Base-by-base conservation (phyloP, 2,329 filamentous ascomycete genomes). In the Colletotrichum gloeosporioides region DNA sequence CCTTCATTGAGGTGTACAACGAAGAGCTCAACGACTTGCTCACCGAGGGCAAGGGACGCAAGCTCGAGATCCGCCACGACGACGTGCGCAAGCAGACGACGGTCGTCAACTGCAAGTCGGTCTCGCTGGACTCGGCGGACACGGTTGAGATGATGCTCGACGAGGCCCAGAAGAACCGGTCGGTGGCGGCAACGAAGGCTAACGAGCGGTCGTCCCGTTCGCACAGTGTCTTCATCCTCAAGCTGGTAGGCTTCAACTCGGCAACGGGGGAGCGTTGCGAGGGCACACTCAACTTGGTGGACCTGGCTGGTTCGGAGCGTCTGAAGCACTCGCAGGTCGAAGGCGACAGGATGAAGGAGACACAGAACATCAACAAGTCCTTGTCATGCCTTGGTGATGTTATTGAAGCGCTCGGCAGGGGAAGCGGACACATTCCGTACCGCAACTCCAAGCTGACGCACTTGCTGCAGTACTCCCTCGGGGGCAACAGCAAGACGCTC, bases 1-100 rank as follows among this genome's bases (percentile, higher is more conserved):
- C 93, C 72, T 99, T 99, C 82, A 93, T 99, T 16, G 97, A 99
- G 83, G 97, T 99, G 8, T 99, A 99, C 90, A 99, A 99, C 78
- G 97, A 99, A 83, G 97, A 98, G 77, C 90, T 99, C 78, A 96
- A 98, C 82, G 97, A 99, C 83, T 87, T 99, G 16, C 90, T 99
- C 15, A 87, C 87, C 10, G 59, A 32, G 31, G 59, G 59, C 31
- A 62, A 94, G 86, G 91, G 80, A 3, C 95, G 94, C 86, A 98
- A 95, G 86, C 93, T 96, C 66, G 95, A 98, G 80, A 96, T 98
- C 74, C 92, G 95, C 3, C 97, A 99, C 79, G 96, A 99, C 81
- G 92, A 95, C 57, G 87, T 89, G 44, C 95, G 93, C 79, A 95
- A 95, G 86, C 94, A 95, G 83, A 98, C 96, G 0, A 93, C 89